Base-by-base conservation (phyloP, 306 rosid genomes). In the Cicer bijugum region DNA sequence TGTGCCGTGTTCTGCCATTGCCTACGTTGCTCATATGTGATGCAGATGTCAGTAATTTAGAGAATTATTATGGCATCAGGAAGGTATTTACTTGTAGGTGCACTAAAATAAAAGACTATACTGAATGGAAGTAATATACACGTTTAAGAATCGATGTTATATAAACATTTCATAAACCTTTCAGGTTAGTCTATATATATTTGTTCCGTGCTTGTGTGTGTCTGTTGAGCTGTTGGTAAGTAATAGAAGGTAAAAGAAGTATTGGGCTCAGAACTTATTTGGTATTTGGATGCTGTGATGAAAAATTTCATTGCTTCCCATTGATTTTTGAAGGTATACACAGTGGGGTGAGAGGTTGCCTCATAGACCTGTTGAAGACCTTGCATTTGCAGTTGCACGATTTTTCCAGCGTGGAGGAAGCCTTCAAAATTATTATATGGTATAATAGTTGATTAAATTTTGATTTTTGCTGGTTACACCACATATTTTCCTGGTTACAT, bases 371-470 rank as follows among this genome's bases (percentile, higher is more conserved):
- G 97, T 74, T 79, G 94, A 94, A 89, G 98, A 94, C 80, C 94
- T 94, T 81, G 97, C 98, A 50, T 94, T 94, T 86, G 96, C 98
- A 9, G 91, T 94, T 77, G 98, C 94, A 51, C 97, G 98, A 74
- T 94, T 93, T 84, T 91, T 81, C 80, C 92, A 94, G 77, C 96
- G 97, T 73, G 91, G 97, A 73, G 98, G 98, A 81, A 85, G 96
- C 92, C 88, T 94, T 81, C 97, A 89, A 82, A 94, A 94, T 76
- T 94, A 94, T 79, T 94, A 94, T 81, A 94, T 94, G 98, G 98
- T 94, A 86, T 57, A 68, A 14, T 59, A 67, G 63, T 70, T 63
- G 33, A 46, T 17, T 45, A 59, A 74, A 8, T 78, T 70, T 28
- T 28, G 5, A 28, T 28, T 28, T 28, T 28, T 28, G 35, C 35